phyloP scores from a whole-genome alignment of 2,329 filamentous ascomycete species.

The Leptographium wingfieldii region DNA sequence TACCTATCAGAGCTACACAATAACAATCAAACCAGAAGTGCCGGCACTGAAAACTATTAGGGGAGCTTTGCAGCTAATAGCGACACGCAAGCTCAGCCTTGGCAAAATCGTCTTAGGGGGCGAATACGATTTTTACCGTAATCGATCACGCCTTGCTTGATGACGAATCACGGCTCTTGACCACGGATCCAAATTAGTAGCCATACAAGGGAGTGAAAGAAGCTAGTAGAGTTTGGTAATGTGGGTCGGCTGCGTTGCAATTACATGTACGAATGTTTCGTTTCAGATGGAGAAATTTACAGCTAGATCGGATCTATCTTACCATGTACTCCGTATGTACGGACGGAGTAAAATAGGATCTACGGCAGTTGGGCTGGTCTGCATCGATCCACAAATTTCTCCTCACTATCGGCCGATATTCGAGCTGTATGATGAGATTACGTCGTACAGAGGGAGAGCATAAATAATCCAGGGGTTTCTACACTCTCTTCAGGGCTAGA shows the following conservation, averaged over 20 bases:
- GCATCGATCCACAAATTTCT: neutral
- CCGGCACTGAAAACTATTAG: neutral
- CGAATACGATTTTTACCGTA: neutral
- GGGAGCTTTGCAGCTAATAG: neutral
- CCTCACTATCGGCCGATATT: neutral
- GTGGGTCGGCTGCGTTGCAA: neutral
- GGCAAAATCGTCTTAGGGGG: neutral
- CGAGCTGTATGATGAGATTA: neutral
- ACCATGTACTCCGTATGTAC: neutral
- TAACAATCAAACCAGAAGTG: neutral
- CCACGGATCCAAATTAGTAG: neutral
- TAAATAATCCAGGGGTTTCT: neutral
- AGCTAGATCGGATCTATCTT: neutral
- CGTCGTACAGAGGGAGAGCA: too few relatives aligned
- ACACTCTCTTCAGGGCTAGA: neutral
- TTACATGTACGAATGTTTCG: neutral
- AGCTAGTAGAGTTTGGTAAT: neutral
- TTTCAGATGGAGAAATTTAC: neutral
- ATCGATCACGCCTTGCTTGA: neutral
- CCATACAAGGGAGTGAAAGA: neutral
- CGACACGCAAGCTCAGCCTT: neutral
- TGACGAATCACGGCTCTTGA: neutral
- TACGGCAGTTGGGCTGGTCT: neutral
- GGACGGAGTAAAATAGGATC: neutral
- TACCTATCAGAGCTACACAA: neutral